These are phyloP conservation scores for Dioscorea zingiberensis DNA, from an alignment of 106 monocot genomes.

Conservation along the genomic window DNA sequence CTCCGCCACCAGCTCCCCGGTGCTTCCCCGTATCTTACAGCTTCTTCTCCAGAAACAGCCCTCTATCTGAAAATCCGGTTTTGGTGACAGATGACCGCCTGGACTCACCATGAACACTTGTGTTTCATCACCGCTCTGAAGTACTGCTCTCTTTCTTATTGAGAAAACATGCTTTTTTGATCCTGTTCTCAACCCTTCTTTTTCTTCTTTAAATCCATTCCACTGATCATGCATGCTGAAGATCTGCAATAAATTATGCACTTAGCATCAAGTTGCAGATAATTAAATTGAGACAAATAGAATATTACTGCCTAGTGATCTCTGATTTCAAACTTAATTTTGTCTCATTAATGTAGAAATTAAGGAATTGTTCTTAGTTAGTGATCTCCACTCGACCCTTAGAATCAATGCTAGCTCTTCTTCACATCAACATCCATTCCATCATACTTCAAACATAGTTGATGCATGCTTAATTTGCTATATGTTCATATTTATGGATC, in stretches of 20 bases:
- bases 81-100: background rate
- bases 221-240: conserved; percentile 73
- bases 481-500: no score
- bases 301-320: no score
- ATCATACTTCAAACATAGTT: no score
- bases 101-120: conserved; percentile 39
- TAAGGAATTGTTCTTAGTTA: background rate
- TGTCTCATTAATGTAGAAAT: no score
- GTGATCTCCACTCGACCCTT: no score
- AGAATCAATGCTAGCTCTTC: no score
- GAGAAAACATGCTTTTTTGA: conserved; percentile 39
- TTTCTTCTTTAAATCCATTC: conserved; percentile 41
- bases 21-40: conserved; percentile 37
- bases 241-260: conserved; percentile 26
- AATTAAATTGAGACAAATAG: no score
- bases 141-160: conserved; percentile 43
- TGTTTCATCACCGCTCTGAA: conserved; percentile 31
- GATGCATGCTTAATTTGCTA: no score
- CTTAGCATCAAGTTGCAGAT: no score
- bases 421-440: no score
- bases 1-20: conserved; percentile 46
- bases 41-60: conserved; percentile 59
- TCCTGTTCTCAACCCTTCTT: background rate
- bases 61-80: conserved; percentile 36
- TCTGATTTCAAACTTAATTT: no score